A percentile compares a stretch with the other conserved stretches of the same genome.
Evolutionary conservation across 805 yeast species (phyloP).

Genomic region (Jamesozyma gamospora): DNA sequence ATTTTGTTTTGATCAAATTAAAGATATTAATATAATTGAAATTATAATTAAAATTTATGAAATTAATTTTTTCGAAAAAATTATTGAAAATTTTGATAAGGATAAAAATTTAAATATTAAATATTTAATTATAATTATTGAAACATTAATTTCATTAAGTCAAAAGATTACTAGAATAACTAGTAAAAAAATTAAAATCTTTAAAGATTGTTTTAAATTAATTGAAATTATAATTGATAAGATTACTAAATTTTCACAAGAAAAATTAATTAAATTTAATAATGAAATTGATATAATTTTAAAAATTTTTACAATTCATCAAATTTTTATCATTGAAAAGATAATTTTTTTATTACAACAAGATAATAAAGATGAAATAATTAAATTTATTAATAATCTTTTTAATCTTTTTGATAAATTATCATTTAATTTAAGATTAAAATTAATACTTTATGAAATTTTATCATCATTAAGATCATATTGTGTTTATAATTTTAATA

Average conservation of each 20-base stretch:
- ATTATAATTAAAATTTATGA: conserved; percentile 17
- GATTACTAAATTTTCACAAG: conserved; percentile 9
- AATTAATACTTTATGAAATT: conserved; percentile 25
- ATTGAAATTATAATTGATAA: conserved; percentile 8
- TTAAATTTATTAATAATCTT: conserved; percentile 10
- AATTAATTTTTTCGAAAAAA: conserved; percentile 17
- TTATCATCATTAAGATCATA: conserved; percentile 24
- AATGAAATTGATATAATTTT: conserved; percentile 14
- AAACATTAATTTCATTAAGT: conserved; percentile 16
- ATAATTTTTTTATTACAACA: conserved; percentile 10
- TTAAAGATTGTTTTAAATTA: conserved; percentile 6
- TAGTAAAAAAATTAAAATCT: background rate
- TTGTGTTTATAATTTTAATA: conserved; percentile 16
- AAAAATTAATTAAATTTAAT: conserved; percentile 6
- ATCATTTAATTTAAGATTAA: conserved; percentile 20
- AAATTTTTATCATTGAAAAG: conserved; percentile 16
- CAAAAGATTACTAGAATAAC: conserved; percentile 11
- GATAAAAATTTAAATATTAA: conserved; percentile 2
- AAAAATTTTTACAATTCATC: conserved; percentile 25
- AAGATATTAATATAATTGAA: conserved; percentile 7
- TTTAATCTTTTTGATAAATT: conserved; percentile 20
- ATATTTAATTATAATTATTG: conserved; percentile 16
- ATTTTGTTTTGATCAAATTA: conserved; percentile 19
- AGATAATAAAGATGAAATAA: background rate
- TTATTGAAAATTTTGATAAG: conserved; percentile 2